Percentiles rank a stretch among this genome's conserved stretches.
Evolutionary conservation across 2,329 filamentous ascomycete genomes (phyloP).

Genomic region (Aspergillus niger): DNA sequence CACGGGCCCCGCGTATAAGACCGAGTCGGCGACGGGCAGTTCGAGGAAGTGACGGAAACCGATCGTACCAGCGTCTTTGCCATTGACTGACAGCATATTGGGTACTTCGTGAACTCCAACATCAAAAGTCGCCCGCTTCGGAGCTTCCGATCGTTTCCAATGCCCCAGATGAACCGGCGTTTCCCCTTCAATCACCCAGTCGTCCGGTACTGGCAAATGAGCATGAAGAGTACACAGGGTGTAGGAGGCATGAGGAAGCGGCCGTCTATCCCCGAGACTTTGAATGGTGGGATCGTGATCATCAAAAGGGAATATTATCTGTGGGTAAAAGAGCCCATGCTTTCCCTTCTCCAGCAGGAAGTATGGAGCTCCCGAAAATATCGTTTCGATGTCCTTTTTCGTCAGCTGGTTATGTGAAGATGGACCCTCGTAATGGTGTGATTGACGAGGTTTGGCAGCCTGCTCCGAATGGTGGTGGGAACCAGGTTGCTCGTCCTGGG

Average conservation of each 20-base stretch:
- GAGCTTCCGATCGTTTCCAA: constrained; percentile 28
- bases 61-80: constrained; percentile 49
- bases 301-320: constrained; percentile 49
- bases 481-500: not conserved
- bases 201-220: constrained; percentile 46
- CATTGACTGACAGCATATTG: constrained; percentile 51
- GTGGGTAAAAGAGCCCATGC: constrained; percentile 43
- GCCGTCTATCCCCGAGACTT: constrained; percentile 43
- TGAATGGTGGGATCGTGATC: constrained; percentile 41
- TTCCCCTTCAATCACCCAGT: constrained; percentile 33
- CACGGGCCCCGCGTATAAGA: constrained; percentile 27
- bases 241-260: constrained; percentile 45
- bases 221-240: constrained; percentile 47
- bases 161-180: constrained; percentile 27
- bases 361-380: constrained; percentile 48
- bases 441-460: not conserved
- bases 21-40: constrained; percentile 44
- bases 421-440: not conserved
- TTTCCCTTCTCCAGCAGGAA: constrained; percentile 48
- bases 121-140: constrained; percentile 45
- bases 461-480: not conserved
- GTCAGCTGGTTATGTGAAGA: constrained; percentile 23
- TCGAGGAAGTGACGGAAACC: constrained; percentile 53
- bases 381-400: constrained; percentile 41
- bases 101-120: constrained; percentile 51